Conservation (phyloP, 2,329 filamentous ascomycete species). For the Daldinia sp. region DNA sequence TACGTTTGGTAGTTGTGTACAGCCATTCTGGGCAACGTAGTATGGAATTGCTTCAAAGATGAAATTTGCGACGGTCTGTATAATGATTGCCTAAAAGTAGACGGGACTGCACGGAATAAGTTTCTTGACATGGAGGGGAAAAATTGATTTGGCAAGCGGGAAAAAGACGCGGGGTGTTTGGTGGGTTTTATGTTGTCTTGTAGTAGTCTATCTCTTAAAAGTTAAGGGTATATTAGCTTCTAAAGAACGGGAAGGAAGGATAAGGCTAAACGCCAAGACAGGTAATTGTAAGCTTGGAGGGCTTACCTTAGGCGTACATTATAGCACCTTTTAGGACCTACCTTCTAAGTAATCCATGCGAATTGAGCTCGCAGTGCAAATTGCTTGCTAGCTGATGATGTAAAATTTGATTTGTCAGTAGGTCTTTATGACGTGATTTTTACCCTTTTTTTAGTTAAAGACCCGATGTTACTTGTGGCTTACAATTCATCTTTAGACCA, state of each 20-base stretch:
- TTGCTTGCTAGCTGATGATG: constrained; percentile 23
- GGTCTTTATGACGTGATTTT: constrained; percentile 37
- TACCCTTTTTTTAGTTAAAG: background rate
- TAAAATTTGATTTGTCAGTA: constrained; percentile 42
- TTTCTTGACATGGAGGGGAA: constrained; percentile 36
- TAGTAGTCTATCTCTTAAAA: too few species aligned
- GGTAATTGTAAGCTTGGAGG: background rate
- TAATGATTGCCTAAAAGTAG: constrained; percentile 36
- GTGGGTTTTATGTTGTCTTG: constrained; percentile 12
- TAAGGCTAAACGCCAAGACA: background rate
- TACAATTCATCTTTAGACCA: background rate
- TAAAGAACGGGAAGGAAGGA: background rate
- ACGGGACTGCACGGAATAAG: constrained; percentile 37
- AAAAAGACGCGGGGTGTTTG: constrained; percentile 21
- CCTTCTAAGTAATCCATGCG: background rate
- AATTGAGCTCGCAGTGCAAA: constrained; percentile 3
- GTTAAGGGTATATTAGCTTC: constrained; percentile 2
- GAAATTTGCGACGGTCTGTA: constrained; percentile 33
- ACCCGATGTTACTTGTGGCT: constrained; percentile 12
- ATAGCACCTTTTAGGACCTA: background rate
- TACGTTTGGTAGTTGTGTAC: constrained; percentile 53
- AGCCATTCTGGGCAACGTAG: constrained; percentile 53
- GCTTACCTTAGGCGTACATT: background rate
- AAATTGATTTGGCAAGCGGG: constrained; percentile 9
- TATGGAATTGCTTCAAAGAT: constrained; percentile 49